These are phyloP conservation scores for Coccomyxa sp. DNA, from an alignment of 139 green algal species.

Conservation along the genomic window DNA sequence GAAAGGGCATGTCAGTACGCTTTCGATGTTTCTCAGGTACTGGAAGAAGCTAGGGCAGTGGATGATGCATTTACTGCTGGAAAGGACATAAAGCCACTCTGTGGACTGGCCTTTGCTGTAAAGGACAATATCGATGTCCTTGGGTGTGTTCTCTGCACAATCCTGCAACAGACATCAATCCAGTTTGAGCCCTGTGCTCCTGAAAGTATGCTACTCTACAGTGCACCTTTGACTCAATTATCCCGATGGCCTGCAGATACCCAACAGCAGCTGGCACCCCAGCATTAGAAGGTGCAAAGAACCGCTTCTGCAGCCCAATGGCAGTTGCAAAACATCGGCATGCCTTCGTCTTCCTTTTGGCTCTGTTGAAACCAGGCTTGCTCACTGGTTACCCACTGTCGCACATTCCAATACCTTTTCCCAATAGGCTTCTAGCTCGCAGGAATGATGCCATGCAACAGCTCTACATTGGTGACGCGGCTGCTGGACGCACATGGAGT, in stretches of 20 bases:
- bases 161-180: background rate
- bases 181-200: background rate
- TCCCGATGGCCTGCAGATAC: background rate
- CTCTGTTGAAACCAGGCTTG: background rate
- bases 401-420: too few species aligned
- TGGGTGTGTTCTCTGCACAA: background rate
- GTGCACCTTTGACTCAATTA: background rate
- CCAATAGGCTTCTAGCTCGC: background rate
- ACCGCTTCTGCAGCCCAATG: background rate
- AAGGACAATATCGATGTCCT: slow-evolving; percentile 10
- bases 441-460: slow-evolving; percentile 1
- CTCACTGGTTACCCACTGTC: background rate
- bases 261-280: background rate
- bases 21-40: background rate
- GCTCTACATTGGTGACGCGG: slow-evolving; percentile 7
- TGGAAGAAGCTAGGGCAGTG: background rate
- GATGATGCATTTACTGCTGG: background rate
- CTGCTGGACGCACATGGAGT: slow-evolving; percentile 14
- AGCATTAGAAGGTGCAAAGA: background rate
- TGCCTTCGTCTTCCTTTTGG: background rate
- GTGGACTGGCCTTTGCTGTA: slow-evolving; percentile 2
- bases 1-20: background rate
- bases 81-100: slow-evolving; percentile 4
- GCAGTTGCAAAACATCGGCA: background rate
- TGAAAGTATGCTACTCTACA: background rate